Evolutionary conservation across 2,329 filamentous ascomycete species (phyloP).

Genomic region (Corniculantispora saksenae): DNA sequence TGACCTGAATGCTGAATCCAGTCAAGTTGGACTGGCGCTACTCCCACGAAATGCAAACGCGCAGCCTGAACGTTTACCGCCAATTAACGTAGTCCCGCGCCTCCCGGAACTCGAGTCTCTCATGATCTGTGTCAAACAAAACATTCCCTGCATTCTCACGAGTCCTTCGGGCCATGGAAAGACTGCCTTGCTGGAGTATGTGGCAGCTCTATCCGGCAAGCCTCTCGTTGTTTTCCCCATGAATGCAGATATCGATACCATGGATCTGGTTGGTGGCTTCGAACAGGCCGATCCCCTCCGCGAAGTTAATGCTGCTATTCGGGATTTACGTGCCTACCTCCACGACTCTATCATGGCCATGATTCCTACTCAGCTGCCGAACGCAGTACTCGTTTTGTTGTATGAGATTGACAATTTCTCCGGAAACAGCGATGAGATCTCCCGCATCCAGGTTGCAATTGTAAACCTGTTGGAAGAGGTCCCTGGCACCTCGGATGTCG

Average conservation of each 20-base stretch:
- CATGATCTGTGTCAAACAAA: constrained; percentile 81
- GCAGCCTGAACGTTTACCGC: constrained; percentile 54
- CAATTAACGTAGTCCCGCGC: constrained; percentile 53
- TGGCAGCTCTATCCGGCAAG: constrained; percentile 78
- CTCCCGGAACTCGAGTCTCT: constrained; percentile 80
- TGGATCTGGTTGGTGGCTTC: constrained; percentile 95
- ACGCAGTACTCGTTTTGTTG: constrained; percentile 51
- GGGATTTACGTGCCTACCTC: constrained; percentile 52
- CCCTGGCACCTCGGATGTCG: constrained; percentile 47
- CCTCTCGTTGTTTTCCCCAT: constrained; percentile 80
- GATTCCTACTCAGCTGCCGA: constrained; percentile 49
- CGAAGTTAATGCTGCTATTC: constrained; percentile 60
- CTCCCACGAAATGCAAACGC: constrained; percentile 60
- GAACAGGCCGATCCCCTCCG: constrained; percentile 87
- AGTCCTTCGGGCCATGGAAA: constrained; percentile 87
- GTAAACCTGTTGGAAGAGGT: constrained; percentile 42
- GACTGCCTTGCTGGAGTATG: constrained; percentile 73
- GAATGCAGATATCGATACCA: constrained; percentile 93
- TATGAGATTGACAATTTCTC: constrained; percentile 47
- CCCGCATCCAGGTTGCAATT: constrained; percentile 40
- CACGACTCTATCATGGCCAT: constrained; percentile 51
- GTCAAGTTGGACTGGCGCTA: constrained; percentile 79
- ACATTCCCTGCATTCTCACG: constrained; percentile 86
- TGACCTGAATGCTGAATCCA: constrained; percentile 62
- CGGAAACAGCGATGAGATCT: constrained; percentile 41